Conservation (phyloP, 805 yeast genomes). For the Lipomyces starkeyi region DNA sequence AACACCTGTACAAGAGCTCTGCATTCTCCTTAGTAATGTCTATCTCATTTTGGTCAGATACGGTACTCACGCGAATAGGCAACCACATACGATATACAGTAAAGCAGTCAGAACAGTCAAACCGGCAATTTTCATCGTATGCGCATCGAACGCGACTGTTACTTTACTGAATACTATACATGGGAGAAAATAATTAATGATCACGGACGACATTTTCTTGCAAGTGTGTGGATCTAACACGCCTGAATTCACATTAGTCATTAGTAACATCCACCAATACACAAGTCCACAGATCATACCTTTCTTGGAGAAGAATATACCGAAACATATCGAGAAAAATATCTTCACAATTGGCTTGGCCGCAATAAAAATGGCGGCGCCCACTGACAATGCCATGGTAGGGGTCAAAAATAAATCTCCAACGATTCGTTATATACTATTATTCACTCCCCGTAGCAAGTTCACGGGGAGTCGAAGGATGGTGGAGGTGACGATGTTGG, state of each 20-base stretch:
- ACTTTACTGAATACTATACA: conserved; percentile 76
- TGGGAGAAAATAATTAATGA: conserved; percentile 74
- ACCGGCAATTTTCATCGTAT: conserved; percentile 74
- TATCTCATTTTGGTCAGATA: background rate
- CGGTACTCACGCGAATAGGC: conserved; percentile 46
- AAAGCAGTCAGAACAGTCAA: conserved; percentile 59
- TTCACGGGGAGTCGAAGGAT: background rate
- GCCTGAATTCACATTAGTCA: conserved; percentile 11
- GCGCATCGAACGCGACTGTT: conserved; percentile 66
- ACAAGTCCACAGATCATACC: conserved; percentile 61
- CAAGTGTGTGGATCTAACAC: conserved; percentile 46
- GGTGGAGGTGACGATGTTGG: background rate
- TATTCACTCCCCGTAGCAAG: background rate
- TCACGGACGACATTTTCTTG: conserved; percentile 69
- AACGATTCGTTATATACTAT: background rate
- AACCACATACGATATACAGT: conserved; percentile 55
- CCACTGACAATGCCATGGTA: conserved; percentile 48
- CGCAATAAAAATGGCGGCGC: conserved; percentile 74
- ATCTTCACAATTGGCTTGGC: conserved; percentile 88
- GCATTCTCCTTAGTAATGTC: background rate
- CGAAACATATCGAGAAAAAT: conserved; percentile 70
- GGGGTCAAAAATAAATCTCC: background rate
- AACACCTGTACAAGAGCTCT: conserved; percentile 48
- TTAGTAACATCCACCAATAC: background rate
- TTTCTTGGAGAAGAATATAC: conserved; percentile 65